Evolutionary conservation across 495 filamentous ascomycete genomes (phyloP), one percentile per base, ranked within the genome.

Genomic region (Tuber borchii): DNA sequence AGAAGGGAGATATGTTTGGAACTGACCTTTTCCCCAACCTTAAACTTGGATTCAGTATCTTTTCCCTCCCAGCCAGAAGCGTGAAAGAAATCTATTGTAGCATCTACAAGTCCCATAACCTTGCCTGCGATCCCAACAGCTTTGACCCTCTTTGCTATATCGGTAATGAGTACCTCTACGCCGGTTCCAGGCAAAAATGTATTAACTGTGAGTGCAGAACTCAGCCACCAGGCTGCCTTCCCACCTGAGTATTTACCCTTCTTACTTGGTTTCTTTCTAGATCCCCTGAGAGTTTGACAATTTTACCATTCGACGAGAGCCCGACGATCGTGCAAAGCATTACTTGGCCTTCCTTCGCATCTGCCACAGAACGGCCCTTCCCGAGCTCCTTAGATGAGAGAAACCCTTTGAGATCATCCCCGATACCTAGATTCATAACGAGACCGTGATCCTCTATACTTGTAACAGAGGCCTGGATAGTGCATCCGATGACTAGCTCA

Each of bases 391-490:
- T 94, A 19, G 90, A 91, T n/a, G 93, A 90, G 84, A 99, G 88
- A 85, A 99, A 99, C 1, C 91, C 96, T 82, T 89, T 90, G 46
- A 94, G 76, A 26, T 88, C 85, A 70, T 90, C 89, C 69, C 89
- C 87, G 37, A 97, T 86, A 20, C 92, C 92, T 56, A 99, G 85
- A 80, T 97, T 93, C 94, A 98, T 97, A 73, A 98, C 87, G 73
- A 97, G 85, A 80, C 95, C 95, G 83, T 97, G 95, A 78, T 99
- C 95, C 84, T 99, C 95, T 31, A 95, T 91, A 81, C 95, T 98
- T 51, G 87, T 83, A 70, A 99, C 91, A 1, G 93, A 91, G 31
- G 94, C 94, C 86, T 97, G 97, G 31, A 97, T 84, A 75, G 91
- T 92, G 74, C 86, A 86, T 76, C 95, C 90, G 31, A 86, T 85